Evolutionary conservation across 2,329 filamentous ascomycete species (phyloP).

Genomic region (Dothiorella sarmentorum): DNA sequence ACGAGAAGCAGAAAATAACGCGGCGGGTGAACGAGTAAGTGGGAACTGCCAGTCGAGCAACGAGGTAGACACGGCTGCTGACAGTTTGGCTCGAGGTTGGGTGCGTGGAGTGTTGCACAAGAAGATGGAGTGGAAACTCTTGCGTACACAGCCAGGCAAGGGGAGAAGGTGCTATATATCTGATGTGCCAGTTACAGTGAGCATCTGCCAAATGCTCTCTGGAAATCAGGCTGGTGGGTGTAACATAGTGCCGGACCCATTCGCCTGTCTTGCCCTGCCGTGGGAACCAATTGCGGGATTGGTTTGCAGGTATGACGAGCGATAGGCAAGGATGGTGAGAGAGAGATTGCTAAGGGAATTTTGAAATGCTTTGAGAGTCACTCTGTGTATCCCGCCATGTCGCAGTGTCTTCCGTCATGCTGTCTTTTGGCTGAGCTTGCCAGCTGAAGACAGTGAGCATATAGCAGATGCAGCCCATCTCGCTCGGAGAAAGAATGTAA

Average conservation of each 20-base stretch:
- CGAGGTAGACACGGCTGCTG: background rate
- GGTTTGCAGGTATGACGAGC: background rate
- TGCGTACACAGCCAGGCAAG: background rate
- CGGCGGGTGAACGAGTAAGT: background rate
- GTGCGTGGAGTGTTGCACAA: background rate
- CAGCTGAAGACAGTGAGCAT: background rate
- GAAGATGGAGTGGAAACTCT: background rate
- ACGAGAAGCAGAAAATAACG: background rate
- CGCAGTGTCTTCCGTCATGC: background rate
- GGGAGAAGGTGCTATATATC: background rate
- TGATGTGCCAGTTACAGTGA: background rate
- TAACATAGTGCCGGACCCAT: background rate
- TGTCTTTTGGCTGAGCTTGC: background rate
- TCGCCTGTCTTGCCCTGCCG: background rate
- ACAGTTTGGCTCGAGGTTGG: background rate
- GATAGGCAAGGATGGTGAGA: conserved; percentile 4
- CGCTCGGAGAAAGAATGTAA: no score
- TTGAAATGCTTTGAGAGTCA: background rate
- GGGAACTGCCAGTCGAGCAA: background rate
- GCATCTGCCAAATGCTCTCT: background rate
- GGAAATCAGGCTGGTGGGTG: background rate
- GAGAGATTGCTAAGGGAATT: background rate
- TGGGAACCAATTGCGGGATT: background rate
- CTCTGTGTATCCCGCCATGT: background rate
- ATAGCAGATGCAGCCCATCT: no score